Evolutionary conservation across 2,329 filamentous ascomycete genomes (phyloP).

Genomic region (Epichloe baconii): DNA sequence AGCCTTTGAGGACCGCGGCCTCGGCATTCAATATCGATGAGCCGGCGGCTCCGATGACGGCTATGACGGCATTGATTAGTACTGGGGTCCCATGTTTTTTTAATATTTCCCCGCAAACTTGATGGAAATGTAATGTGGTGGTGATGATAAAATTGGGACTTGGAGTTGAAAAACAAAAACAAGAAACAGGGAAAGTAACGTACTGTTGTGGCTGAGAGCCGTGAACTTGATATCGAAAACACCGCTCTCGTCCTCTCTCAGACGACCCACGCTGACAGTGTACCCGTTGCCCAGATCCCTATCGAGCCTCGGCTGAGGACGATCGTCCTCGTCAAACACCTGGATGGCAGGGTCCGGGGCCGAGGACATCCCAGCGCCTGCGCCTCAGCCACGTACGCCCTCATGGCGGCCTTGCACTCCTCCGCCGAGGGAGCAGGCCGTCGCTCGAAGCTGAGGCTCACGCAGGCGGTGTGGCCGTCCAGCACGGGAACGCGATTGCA

Average conservation of each 20-base stretch:
- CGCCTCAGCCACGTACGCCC: conserved; percentile 70
- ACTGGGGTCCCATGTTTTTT: neutral
- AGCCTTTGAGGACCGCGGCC: conserved; percentile 80
- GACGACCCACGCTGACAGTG: conserved; percentile 77
- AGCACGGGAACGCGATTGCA: conserved; percentile 93
- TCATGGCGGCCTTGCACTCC: conserved; percentile 65
- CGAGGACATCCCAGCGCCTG: conserved; percentile 71
- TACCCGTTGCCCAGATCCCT: conserved; percentile 77
- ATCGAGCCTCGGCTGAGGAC: conserved; percentile 85
- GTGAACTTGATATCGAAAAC: conserved; percentile 95
- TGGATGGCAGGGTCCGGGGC: conserved; percentile 71
- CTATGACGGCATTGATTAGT: conserved; percentile 20
- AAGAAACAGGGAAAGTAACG: conserved; percentile 15
- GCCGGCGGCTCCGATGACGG: conserved; percentile 91
- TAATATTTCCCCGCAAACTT: neutral
- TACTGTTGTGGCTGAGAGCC: conserved; percentile 69
- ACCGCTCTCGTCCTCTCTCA: conserved; percentile 73
- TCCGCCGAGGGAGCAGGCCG: conserved; percentile 62
- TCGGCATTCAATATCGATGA: conserved; percentile 92
- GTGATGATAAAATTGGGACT: neutral
- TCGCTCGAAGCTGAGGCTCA: conserved; percentile 70
- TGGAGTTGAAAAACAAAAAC: too few species aligned
- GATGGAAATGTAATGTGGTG: neutral
- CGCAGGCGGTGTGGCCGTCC: conserved; percentile 91
- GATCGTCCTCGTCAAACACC: conserved; percentile 79